Base-by-base conservation (phyloP, 73 alveolate genomes). In the Paraurostyla sp. region DNA sequence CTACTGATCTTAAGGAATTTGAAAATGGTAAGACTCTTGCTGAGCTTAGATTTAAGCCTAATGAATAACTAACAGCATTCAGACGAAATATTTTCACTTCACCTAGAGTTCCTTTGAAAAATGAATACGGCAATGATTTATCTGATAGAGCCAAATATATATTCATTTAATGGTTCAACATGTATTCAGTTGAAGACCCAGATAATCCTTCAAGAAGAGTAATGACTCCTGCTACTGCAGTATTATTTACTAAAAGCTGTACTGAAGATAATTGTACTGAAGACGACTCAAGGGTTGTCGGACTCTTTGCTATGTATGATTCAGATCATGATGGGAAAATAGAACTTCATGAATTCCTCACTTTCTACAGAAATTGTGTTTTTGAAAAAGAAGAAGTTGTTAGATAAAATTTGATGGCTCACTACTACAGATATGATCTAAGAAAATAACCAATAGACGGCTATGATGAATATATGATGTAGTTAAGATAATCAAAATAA, bases 21-120 rank as follows among this genome's bases (percentile, higher is more conserved):
- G 98, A 94, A 9, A 96, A 96, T 76, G 99, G 99, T 0, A 90
- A 86, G 68, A 94, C 98, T 50, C 89, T 96, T 0, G 90, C 90
- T 16, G 99, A 96, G 50, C 91, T 96, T 15, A 87, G 82, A 56
- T 92, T 92, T 69, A 88, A 91, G 69, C 49, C 51, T n/a, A 94
- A 82, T 52, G 95, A 89, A 60, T 32, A 69, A 25, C 48, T 85
- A 38, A 76, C 52, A 36, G 90, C 78, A 29, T 43, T 46, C 48
- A 69, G 73, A 71, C 49, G 76, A 18, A 32, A 15, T 48, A 13
- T 35, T 30, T 43, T 29, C 9, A 7, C 41, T 57, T 54, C 35
- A 20, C 48, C 58, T 4, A 42, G 35, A 16, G 85, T 75, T 41
- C 87, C 91, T 29, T 36, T 75, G 32, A n/a, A 62, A 88, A 87